Evolutionary conservation across 129 eudicot genomes (phyloP), one percentile per base, ranked within the genome.

Genomic region (Escallonia herrerae): DNA sequence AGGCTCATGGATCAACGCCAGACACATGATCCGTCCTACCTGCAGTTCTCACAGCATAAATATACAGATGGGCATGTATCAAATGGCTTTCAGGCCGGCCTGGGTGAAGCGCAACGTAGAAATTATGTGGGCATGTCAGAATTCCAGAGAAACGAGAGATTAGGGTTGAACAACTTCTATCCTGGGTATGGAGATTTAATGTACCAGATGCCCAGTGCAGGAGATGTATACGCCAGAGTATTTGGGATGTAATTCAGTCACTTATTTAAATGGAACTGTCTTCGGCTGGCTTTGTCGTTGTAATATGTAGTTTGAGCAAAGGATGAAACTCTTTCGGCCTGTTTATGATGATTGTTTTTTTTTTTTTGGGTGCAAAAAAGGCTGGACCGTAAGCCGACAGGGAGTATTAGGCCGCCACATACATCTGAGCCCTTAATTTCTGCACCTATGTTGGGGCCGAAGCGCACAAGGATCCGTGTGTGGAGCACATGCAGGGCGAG

Each of bases 171-270:
- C 70, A 79, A 65, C 48, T 81, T 75, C 73, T 81, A 63, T 69
- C 74, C 86, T 3, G 86, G 90, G 64, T 81, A 86, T 77, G 82
- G 85, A 56, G 96, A 81, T 66, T 56, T 72, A 64, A 79, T 72
- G 72, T 79, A 76, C 44, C 87, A 82, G 68, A 79, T 73, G 83
- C 82, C 87, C 67, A 72, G 73, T 78, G 73, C 95, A 50, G 85
- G 83, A 40, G 96, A 89, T 80, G 74, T 82, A 74, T 85, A 74
- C 78, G 65, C 76, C 70, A 74, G 83, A 69, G 84, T 89, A 68
- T 89, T 85, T 76, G 90, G 90, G 76, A 76, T 89, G 88, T 85
- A 85, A 81, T 53, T 52, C 67, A 57, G 63, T 70, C 47, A 47
- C 49, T 8, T 5, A 2, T 45, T 45, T 45, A 45, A 5, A 5